Evolutionary conservation across 2,329 filamentous ascomycete species (phyloP), one percentile per base, ranked within the genome.

Genomic region (Botrytis cinerea): DNA sequence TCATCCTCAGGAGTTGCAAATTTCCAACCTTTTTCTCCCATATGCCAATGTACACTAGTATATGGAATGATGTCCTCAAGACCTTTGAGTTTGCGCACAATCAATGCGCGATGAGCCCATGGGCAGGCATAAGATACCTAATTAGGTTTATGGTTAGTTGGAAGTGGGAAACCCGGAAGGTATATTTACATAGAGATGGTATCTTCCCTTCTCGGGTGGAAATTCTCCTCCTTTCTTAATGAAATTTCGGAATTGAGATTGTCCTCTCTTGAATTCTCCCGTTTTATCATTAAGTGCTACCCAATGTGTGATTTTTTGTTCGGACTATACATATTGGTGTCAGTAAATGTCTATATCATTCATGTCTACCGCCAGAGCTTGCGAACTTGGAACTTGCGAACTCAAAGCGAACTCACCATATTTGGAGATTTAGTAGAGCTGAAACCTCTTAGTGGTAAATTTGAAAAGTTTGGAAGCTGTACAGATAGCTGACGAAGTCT

Each of bases 171-270:
- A 18, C 2, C 90, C 97, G 78, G 97, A 88, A 97, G 94, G 82
- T 97, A 97, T 87, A 97, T 81, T 91, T 90, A 82, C 91, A 82
- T 92, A 99, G 78, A 99, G 89, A 84, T 99, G 96, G 82, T 99
- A 99, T 73, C 96, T 88, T 71, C 88, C 93, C 84, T 93, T 93
- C 84, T 98, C 95, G 85, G 90, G 79, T 89, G 89, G 82, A 75
- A 92, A 93, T 77, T 91, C 84, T 6, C 90, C 89, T 54, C 86
- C 87, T 9, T 88, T 83, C 77, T 91, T 85, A 76, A 93, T 89
- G 80, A 84, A 85, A 89, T 81, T 88, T 74, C 96, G 90, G 84
- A 98, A 98, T 72, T 90, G 87, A 75, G 93, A 96, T 75, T 87
- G 87, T 82, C 94, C 93, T 75, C 95, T 91, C 85, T 97, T 97